Evolutionary conservation across 306 rosid species (phyloP), one percentile per base, ranked within the genome.

Genomic region (Dryas octopetala): DNA sequence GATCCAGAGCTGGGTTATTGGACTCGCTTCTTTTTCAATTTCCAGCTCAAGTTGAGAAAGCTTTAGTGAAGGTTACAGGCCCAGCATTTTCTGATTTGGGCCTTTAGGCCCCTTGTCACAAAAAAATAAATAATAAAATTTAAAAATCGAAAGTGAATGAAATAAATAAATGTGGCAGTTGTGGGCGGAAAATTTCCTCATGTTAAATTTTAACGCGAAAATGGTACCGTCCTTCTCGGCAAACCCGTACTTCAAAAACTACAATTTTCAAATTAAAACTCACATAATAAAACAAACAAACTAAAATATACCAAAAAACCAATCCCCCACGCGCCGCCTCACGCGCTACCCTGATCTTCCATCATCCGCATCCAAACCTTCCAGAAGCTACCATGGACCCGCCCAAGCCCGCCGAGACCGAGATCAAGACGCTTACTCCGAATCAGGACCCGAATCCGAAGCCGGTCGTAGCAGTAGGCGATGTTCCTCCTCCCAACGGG

Each of bases 351-450:
- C 5, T 13, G 57, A 49, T 40, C n/a, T 16, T 9, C 11, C 50
- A 11, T 3, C 38, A 4, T 23, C 62, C 23, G 9, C 10, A 6
- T 12, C 23, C 66, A 54, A 7, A 44, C 19, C 66, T 60, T 60
- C 51, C 48, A 71, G 60, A 57, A 2, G 2, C 38, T 32, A 32
- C 68, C 12, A 91, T 94, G 97, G 90, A 91, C 65, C 79, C 70
- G 15, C 76, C 82, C 14, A 87, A 79, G 79, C 78, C 73, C 12
- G 41, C 55, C 47, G 84, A 75, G 78, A 9, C 82, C 6, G 66
- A 85, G 32, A 41, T 43, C 52, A 70, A 50, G 23, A 41, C 62
- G n/a, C 68, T 45, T 0, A 45, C 73, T 52, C 17, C 41, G 10
- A 52, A 3, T 16, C 62, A 65, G 19, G 55, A 50, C 32, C 78